A percentile compares a stretch with the other conserved stretches of the same genome.
phyloP scores from a whole-genome alignment of 2,329 filamentous ascomycete species.

The Dactylella cylindrospora region DNA sequence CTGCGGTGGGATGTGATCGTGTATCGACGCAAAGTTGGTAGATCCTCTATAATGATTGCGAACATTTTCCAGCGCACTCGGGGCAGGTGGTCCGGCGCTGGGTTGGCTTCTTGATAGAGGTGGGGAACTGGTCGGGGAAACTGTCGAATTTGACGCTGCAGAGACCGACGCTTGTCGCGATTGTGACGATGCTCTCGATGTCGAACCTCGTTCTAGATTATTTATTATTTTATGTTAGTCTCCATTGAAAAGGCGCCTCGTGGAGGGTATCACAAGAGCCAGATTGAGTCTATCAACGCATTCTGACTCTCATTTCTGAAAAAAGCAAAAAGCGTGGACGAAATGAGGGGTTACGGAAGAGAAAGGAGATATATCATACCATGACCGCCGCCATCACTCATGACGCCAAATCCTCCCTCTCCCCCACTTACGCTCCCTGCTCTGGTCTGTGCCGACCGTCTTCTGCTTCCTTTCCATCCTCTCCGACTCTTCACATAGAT shows the following conservation, averaged over 20 bases:
- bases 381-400: conserved; percentile 43
- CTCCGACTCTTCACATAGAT: conserved; percentile 59
- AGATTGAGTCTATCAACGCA: not conserved
- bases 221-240: conserved; percentile 5
- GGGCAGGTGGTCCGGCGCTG: conserved; percentile 24
- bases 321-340: conserved; percentile 39
- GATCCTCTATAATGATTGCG: conserved; percentile 46
- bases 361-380: conserved; percentile 42
- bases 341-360: conserved; percentile 26
- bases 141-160: conserved; percentile 26
- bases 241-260: not conserved
- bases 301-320: not conserved
- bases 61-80: conserved; percentile 46
- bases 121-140: conserved; percentile 33
- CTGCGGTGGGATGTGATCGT: conserved; percentile 45
- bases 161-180: conserved; percentile 40
- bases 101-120: conserved; percentile 22
- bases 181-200: conserved; percentile 38
- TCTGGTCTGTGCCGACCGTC: conserved; percentile 45
- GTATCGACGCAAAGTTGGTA: conserved; percentile 46
- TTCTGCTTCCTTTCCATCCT: conserved; percentile 55
- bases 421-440: conserved; percentile 34
- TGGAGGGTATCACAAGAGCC: no score
- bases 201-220: conserved; percentile 31
- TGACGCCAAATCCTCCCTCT: conserved; percentile 41